A percentile compares a stretch with the other conserved stretches of the same genome.
Evolutionary conservation across 257 asterid genomes (phyloP).

Genomic region (Lantana camara): DNA sequence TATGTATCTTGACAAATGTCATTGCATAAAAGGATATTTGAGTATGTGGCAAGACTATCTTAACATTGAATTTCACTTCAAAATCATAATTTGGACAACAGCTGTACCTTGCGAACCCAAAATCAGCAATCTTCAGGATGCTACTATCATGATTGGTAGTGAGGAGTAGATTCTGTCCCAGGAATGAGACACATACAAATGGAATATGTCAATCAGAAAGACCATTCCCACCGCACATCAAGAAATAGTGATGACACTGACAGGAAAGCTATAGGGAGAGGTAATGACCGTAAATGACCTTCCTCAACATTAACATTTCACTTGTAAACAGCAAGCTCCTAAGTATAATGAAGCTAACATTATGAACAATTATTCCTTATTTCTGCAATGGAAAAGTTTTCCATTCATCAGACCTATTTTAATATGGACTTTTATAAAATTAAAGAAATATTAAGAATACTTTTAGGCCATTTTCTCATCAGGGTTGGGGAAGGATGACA

Average conservation of each 20-base stretch:
- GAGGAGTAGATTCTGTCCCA: conserved; percentile 59
- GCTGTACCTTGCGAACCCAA: conserved; percentile 82
- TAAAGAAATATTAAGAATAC: neutral
- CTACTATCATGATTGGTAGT: conserved; percentile 42
- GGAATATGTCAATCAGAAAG: conserved; percentile 20
- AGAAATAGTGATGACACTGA: neutral
- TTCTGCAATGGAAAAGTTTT: conserved; percentile 2
- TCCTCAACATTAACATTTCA: conserved; percentile 1
- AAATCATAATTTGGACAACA: neutral
- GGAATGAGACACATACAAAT: conserved; percentile 27
- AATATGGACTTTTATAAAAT: neutral
- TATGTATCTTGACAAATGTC: neutral
- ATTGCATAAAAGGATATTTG: conserved; percentile 5
- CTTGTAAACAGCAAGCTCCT: conserved; percentile 9
- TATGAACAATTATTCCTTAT: conserved; percentile 7
- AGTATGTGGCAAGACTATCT: too few relatives aligned
- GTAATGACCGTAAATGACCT: neutral
- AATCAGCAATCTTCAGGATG: conserved; percentile 63
- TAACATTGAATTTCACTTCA: too few relatives aligned
- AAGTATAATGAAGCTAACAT: conserved; percentile 11
- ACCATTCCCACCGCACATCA: conserved; percentile 13
- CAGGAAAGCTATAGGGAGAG: neutral
- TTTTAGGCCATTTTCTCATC: too few relatives aligned
- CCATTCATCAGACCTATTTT: neutral
- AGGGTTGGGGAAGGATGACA: too few relatives aligned